Evolutionary conservation across 805 yeast species (phyloP), one percentile per base, ranked within the genome.

Genomic region (Zygosaccharomyces lentus): DNA sequence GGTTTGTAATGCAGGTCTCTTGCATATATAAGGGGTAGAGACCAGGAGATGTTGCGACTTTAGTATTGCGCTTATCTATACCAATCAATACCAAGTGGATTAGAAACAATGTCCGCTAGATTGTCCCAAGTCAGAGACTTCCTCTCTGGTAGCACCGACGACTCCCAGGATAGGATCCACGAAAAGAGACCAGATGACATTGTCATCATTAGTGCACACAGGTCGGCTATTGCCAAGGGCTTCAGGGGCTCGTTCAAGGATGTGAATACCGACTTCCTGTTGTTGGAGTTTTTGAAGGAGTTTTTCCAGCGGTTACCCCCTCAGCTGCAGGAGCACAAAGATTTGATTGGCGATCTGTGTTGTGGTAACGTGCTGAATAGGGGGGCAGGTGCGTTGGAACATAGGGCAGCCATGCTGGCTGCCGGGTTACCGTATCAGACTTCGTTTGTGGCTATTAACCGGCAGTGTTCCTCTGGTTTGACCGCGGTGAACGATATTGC

Each of bases 331-430:
- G 61, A 79, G 9, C 77, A 79, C 46, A 75, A 80, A 46, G 68
- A 72, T 37, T 62, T 80, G 54, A 81, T 91, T 50, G 95, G 84
- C 57, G 97, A 91, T 59, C 82, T 91, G 48, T 83, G 83, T 26
- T 82, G 87, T 52, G 98, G 98, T 55, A 91, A 91, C 66, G 97
- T 91, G 23, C 76, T 90, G 62, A 88, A 90, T 71, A 77, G 80
- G 39, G 96, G 96, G 41, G 95, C 97, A 19, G 98, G 97, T 58
- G 96, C 93, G 45, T 84, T 84, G 46, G 97, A 90, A 69, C 96
- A 87, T 69, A 76, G 98, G 57, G 96, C 95, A 40, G 96, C 97
- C 34, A 75, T 78, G 55, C 76, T 91, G 47, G 93, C 90, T 16
- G 95, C 97, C 9, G 98, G 96, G 30, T 76, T 90, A 43, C 97